phyloP scores from a whole-genome alignment of 2,329 filamentous ascomycete species.

The Neofusicoccum laricinum region DNA sequence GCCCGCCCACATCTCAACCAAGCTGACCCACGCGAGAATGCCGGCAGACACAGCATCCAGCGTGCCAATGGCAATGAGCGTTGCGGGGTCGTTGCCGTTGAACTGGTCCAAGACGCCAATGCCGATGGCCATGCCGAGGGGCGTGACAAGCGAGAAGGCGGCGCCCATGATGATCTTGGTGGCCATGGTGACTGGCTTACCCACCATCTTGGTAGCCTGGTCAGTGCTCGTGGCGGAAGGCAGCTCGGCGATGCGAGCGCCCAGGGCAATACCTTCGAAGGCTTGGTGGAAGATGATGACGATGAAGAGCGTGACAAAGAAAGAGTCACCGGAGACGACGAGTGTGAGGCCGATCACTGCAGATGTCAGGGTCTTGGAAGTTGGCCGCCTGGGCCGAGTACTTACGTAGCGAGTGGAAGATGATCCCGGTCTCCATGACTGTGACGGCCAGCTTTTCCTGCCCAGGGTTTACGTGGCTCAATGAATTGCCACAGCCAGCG shows the following conservation, averaged over 20 bases:
- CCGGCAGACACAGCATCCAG: slow-evolving; percentile 72
- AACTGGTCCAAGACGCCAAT: slow-evolving; percentile 68
- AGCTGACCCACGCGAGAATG: slow-evolving; percentile 74
- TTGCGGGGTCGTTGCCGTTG: slow-evolving; percentile 69
- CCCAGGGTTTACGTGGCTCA: background rate
- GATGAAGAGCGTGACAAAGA: slow-evolving; percentile 51
- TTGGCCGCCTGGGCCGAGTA: slow-evolving; percentile 43
- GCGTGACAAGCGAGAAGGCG: slow-evolving; percentile 69
- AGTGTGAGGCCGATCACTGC: slow-evolving; percentile 61
- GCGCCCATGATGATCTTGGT: slow-evolving; percentile 60
- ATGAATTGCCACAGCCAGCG: slow-evolving; percentile 30
- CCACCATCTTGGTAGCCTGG: background rate
- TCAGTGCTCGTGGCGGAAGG: slow-evolving; percentile 21
- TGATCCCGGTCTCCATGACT: slow-evolving; percentile 69
- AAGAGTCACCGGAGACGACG: slow-evolving; percentile 51
- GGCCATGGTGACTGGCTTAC: slow-evolving; percentile 24
- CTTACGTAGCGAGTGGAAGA: slow-evolving; percentile 65
- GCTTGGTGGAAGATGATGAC: slow-evolving; percentile 78
- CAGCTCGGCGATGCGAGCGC: slow-evolving; percentile 65
- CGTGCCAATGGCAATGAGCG: slow-evolving; percentile 69
- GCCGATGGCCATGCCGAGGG: slow-evolving; percentile 77
- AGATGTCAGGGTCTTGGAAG: background rate
- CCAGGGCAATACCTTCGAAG: slow-evolving; percentile 74
- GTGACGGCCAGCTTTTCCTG: slow-evolving; percentile 42
- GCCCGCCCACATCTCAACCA: slow-evolving; percentile 75